Evolutionary conservation across 345 rosid genomes (phyloP).

Genomic region (Lepidium aucheri): DNA sequence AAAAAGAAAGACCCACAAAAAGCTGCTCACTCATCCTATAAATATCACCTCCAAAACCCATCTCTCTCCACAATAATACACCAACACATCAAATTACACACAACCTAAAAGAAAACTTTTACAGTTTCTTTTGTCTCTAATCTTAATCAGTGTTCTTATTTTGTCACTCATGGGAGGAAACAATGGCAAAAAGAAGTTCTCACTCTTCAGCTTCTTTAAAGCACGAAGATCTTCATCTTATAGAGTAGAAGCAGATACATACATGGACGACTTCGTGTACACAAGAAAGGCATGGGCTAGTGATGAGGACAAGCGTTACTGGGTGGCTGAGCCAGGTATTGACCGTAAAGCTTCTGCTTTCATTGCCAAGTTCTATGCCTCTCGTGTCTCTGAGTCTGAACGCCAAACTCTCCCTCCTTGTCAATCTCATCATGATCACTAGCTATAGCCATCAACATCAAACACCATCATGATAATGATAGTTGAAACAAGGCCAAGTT

Average conservation of each 20-base stretch:
- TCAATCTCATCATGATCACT: constrained; percentile 5
- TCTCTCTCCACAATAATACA: constrained; percentile 9
- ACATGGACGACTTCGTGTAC: constrained; percentile 19
- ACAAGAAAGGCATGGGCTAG: constrained; percentile 36
- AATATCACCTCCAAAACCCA: background rate
- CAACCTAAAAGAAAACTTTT: background rate
- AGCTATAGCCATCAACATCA: constrained; percentile 4
- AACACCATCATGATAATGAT: background rate
- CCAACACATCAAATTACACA: background rate
- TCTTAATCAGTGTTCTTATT: background rate
- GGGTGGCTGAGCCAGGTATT: constrained; percentile 44
- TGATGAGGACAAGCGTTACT: constrained; percentile 34
- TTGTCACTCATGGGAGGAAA: constrained; percentile 32
- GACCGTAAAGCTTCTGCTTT: constrained; percentile 45
- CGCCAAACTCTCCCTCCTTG: constrained; percentile 28
- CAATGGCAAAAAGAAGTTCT: constrained; percentile 23
- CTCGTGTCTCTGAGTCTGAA: constrained; percentile 39
- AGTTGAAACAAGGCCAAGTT: background rate
- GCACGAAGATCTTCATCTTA: constrained; percentile 21
- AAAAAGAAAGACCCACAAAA: background rate
- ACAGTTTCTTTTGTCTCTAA: background rate
- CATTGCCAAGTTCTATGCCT: constrained; percentile 46
- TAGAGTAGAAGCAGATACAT: constrained; percentile 8
- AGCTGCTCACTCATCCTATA: constrained; percentile 18
- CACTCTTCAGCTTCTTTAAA: constrained; percentile 35